These are phyloP conservation scores for Logfia minima DNA, from an alignment of 129 eudicot genomes.

Conservation along the genomic window DNA sequence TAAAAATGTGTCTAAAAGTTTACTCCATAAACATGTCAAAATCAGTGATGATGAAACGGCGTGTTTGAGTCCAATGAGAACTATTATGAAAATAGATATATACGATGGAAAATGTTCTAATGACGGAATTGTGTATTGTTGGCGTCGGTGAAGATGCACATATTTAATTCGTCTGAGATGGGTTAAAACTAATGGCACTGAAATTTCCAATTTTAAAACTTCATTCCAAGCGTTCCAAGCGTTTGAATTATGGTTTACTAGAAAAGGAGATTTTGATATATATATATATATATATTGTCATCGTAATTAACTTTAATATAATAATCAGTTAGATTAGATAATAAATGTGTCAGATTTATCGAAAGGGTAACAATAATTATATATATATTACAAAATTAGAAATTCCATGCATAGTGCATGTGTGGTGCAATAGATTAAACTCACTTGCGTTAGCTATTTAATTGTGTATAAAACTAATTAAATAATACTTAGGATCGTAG, in stretches of 20 bases:
- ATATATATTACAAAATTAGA: background rate
- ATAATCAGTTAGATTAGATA: background rate
- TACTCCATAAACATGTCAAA: too few relatives aligned
- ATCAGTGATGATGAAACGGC: too few relatives aligned
- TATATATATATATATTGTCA: too few relatives aligned
- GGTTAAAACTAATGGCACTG: background rate
- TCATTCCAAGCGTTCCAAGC: background rate
- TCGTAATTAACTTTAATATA: too few relatives aligned
- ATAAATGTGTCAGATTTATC: background rate
- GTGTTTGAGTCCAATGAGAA: too few relatives aligned
- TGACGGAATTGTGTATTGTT: too few relatives aligned
- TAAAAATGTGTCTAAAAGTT: too few relatives aligned
- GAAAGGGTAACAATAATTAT: background rate
- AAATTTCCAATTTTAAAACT: background rate
- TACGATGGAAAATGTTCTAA: too few relatives aligned
- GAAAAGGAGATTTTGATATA: too few relatives aligned
- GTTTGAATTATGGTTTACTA: background rate
- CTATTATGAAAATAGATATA: too few relatives aligned
- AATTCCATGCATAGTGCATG: slow-evolving; percentile 9
- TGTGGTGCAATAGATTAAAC: slow-evolving; percentile 1
- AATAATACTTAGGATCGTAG: slow-evolving; percentile 21
- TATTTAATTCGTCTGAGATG: background rate
- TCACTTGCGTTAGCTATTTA: background rate
- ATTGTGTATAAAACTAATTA: background rate
- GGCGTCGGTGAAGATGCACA: too few relatives aligned